Conservation (phyloP, 1,139 yeast species). For the Suhomyces wounanorum region DNA sequence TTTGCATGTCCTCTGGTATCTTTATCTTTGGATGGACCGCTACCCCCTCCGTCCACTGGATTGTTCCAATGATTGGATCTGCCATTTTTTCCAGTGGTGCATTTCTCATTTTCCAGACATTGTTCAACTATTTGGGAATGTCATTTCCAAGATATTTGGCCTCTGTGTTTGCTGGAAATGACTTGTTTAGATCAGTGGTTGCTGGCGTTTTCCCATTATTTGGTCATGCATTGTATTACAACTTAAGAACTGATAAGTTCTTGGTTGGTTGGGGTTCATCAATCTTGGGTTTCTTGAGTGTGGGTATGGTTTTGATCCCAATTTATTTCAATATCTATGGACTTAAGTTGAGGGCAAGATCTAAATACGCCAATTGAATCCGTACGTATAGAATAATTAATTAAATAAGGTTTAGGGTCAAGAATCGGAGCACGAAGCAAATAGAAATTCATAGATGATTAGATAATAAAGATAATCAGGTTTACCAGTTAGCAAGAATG, state of each 20-base stretch:
- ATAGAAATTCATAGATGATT: too few relatives aligned
- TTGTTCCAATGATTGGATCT: slow-evolving; percentile 46
- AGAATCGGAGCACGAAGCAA: not conserved
- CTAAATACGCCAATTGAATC: slow-evolving; percentile 35
- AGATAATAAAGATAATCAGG: too few relatives aligned
- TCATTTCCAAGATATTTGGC: slow-evolving; percentile 49
- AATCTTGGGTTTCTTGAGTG: slow-evolving; percentile 45
- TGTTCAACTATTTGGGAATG: slow-evolving; percentile 37
- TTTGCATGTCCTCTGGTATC: slow-evolving; percentile 45
- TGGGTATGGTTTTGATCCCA: slow-evolving; percentile 48
- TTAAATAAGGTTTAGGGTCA: not conserved
- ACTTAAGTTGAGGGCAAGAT: slow-evolving; percentile 49
- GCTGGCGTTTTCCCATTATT: slow-evolving; percentile 68
- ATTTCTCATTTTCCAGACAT: slow-evolving; percentile 44
- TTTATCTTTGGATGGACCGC: slow-evolving; percentile 57
- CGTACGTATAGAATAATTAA: not conserved
- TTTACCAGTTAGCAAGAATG: too few relatives aligned
- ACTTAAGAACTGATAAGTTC: slow-evolving; percentile 41
- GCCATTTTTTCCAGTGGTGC: slow-evolving; percentile 39
- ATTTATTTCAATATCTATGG: slow-evolving; percentile 51
- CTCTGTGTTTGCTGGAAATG: slow-evolving; percentile 61
- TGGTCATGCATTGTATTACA: slow-evolving; percentile 52
- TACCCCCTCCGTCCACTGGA: slow-evolving; percentile 42
- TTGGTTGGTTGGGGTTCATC: slow-evolving; percentile 62
- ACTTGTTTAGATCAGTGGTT: slow-evolving; percentile 50